Conservation (phyloP, 768 basidiomycete genomes). For the Scleroderma bovista region DNA sequence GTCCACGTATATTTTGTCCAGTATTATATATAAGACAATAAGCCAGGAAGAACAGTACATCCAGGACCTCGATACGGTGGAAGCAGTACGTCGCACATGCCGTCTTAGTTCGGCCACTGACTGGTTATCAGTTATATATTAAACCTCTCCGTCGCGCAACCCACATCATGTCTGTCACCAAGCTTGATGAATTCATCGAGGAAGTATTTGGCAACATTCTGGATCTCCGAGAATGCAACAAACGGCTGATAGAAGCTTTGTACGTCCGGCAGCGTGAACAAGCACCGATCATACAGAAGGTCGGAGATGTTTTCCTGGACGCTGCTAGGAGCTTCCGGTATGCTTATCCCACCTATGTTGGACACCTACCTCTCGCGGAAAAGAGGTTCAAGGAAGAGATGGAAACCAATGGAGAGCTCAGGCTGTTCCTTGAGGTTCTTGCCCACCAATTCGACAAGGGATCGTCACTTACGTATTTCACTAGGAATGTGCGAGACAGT, state of each 20-base stretch:
- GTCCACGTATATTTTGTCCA: conserved; percentile 13
- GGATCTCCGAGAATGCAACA: conserved; percentile 80
- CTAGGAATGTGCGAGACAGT: conserved; percentile 35
- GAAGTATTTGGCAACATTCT: conserved; percentile 87
- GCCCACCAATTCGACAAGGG: neutral
- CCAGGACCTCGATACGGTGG: conserved; percentile 80
- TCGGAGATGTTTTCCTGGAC: conserved; percentile 86
- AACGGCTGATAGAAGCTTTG: conserved; percentile 78
- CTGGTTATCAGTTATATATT: conserved; percentile 44
- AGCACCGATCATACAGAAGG: conserved; percentile 70
- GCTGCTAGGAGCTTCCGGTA: conserved; percentile 84
- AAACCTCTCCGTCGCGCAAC: conserved; percentile 45
- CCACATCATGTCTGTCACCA: conserved; percentile 51
- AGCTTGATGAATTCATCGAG: conserved; percentile 79
- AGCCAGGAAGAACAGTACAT: conserved; percentile 86
- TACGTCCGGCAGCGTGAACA: conserved; percentile 82
- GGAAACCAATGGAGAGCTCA: conserved; percentile 74
- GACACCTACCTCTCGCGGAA: conserved; percentile 80
- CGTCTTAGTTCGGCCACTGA: conserved; percentile 30
- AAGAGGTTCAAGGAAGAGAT: conserved; percentile 83
- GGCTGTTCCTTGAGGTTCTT: conserved; percentile 77
- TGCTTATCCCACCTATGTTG: conserved; percentile 82
- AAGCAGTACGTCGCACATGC: conserved; percentile 42
- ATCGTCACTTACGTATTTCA: conserved; percentile 2
- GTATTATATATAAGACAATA: conserved; percentile 83